Percentiles rank a stretch among this genome's conserved stretches.
Conservation (phyloP, 768 basidiomycete species). For the Dioszegia aurantiaca region DNA sequence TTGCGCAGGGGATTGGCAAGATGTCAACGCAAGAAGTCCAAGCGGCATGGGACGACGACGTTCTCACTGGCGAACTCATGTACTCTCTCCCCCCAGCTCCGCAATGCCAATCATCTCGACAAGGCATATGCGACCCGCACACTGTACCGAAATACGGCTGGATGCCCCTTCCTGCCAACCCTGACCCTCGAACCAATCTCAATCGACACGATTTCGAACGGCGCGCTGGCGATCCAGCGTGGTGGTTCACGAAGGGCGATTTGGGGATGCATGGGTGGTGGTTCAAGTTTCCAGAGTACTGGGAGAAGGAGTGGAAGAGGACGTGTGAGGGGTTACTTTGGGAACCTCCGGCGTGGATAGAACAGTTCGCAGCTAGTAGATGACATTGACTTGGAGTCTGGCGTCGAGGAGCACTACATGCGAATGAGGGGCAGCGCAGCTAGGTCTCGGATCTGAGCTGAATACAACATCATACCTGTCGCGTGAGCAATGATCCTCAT, state of each 20-base stretch:
- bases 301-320: slow-evolving; percentile 25
- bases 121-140: slow-evolving; percentile 21
- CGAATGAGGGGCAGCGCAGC: too few relatives aligned
- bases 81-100: slow-evolving; percentile 4
- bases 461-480: too few relatives aligned
- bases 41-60: slow-evolving; percentile 29
- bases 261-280: slow-evolving; percentile 27
- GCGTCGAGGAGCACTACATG: too few relatives aligned
- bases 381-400: too few relatives aligned
- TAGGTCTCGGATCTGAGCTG: too few relatives aligned
- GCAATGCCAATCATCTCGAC: neutral
- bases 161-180: slow-evolving; percentile 16
- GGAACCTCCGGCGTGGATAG: slow-evolving; percentile 25
- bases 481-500: too few relatives aligned
- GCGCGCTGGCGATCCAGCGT: slow-evolving; percentile 18
- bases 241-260: slow-evolving; percentile 20
- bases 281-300: slow-evolving; percentile 27
- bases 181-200: slow-evolving; percentile 23
- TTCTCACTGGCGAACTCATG: slow-evolving; percentile 35
- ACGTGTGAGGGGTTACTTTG: slow-evolving; percentile 24
- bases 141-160: slow-evolving; percentile 24
- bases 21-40: slow-evolving; percentile 25
- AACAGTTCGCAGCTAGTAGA: slow-evolving; percentile 15
- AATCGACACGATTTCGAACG: slow-evolving; percentile 26
- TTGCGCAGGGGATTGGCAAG: slow-evolving; percentile 22